Percentiles rank a stretch among this genome's conserved stretches.
phyloP scores from a whole-genome alignment of 78 protist species.

The Paulinella micropora region DNA sequence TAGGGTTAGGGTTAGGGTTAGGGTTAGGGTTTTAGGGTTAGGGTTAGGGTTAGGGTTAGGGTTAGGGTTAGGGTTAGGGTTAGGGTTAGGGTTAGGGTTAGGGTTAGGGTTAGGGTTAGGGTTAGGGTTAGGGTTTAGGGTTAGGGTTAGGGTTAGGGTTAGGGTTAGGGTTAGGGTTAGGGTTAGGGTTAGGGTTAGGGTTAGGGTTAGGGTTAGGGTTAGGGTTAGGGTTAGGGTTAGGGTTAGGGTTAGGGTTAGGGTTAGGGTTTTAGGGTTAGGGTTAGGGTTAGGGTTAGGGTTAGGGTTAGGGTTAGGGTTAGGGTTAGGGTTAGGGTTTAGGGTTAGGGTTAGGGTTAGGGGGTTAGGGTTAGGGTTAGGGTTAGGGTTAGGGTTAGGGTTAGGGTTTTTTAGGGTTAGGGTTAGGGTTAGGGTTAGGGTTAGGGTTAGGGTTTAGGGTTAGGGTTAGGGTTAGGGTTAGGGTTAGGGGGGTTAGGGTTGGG shows the following conservation, averaged over 20 bases:
- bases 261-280: too few species aligned
- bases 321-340: too few species aligned
- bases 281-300: conserved; percentile 19
- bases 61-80: conserved; percentile 19
- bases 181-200: conserved; percentile 19
- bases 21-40: too few species aligned
- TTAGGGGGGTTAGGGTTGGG: too few species aligned
- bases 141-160: conserved; percentile 11
- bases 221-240: conserved; percentile 19
- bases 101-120: conserved; percentile 20
- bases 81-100: conserved; percentile 19
- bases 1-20: too few species aligned
- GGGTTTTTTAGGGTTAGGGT: too few species aligned
- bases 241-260: too few species aligned
- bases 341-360: too few species aligned
- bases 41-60: too few species aligned
- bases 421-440: background rate
- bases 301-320: conserved; percentile 8
- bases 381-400: background rate
- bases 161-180: conserved; percentile 19
- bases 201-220: conserved; percentile 19
- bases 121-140: conserved; percentile 5
- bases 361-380: too few species aligned
- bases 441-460: background rate
- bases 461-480: background rate